Conservation (phyloP, 768 basidiomycete species). For the Pleurotus djamor region DNA sequence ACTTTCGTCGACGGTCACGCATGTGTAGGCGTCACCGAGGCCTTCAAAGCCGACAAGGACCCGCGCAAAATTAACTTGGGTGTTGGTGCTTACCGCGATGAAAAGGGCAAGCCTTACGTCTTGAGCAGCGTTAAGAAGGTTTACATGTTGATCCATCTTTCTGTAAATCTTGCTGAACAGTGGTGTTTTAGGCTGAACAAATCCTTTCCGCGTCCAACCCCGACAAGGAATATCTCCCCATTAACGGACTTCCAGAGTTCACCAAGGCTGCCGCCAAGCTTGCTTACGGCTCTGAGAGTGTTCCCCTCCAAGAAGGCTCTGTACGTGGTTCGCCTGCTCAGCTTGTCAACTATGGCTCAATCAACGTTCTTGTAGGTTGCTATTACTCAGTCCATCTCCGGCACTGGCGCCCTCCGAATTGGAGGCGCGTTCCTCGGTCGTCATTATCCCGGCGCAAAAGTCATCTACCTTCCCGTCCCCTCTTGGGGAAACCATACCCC, state of each 20-base stretch:
- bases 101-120: conserved; percentile 92
- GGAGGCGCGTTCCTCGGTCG: conserved; percentile 90
- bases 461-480: conserved; percentile 88
- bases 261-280: conserved; percentile 85
- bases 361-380: conserved; percentile 52
- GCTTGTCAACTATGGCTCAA: neutral
- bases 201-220: conserved; percentile 57
- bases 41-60: conserved; percentile 94
- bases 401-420: conserved; percentile 95
- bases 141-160: neutral
- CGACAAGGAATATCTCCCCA: conserved; percentile 97
- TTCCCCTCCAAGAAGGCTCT: conserved; percentile 65
- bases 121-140: conserved; percentile 89
- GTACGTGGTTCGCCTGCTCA: conserved; percentile 39
- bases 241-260: conserved; percentile 87
- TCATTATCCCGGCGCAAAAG: conserved; percentile 84
- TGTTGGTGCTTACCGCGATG: conserved; percentile 96
- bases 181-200: conserved; percentile 65
- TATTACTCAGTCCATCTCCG: conserved; percentile 92
- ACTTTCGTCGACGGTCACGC: neutral
- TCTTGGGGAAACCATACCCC: conserved; percentile 98
- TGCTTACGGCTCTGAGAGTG: conserved; percentile 85
- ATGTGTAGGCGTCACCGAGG: conserved; percentile 77
- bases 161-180: neutral
- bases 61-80: conserved; percentile 96